Conservation (phyloP, 73 alveolate species). For the Stentor coeruleus region DNA sequence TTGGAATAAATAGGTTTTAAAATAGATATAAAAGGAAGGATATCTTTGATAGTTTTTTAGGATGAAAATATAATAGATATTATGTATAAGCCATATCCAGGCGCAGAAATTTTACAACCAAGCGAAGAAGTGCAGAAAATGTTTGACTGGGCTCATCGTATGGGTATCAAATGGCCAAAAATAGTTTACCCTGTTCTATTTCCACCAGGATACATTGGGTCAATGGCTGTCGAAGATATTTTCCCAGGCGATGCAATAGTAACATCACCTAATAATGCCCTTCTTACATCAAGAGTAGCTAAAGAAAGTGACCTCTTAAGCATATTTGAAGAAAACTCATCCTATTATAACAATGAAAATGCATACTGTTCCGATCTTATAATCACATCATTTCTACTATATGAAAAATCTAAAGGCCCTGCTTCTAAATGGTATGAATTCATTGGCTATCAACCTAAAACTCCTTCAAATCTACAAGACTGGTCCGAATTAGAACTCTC, state of each 20-base stretch:
- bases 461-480: background rate
- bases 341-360: background rate
- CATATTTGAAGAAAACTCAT: conserved; percentile 1
- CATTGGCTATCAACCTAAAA: background rate
- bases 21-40: no score
- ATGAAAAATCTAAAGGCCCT: background rate
- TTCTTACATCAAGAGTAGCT: background rate
- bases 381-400: background rate
- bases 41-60: no score
- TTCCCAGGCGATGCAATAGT: conserved; percentile 13
- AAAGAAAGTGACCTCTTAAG: background rate
- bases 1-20: no score
- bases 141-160: background rate
- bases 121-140: background rate
- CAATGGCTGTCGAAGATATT: background rate
- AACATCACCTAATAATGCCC: background rate
- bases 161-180: background rate
- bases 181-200: conserved; percentile 20
- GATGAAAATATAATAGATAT: no score
- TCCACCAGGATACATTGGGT: conserved; percentile 24
- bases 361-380: background rate
- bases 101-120: background rate
- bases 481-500: background rate
- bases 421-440: background rate
- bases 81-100: background rate